phyloP scores from a whole-genome alignment of 1,284 basidiomycete species.

The Microbotryomycetes sp. region DNA sequence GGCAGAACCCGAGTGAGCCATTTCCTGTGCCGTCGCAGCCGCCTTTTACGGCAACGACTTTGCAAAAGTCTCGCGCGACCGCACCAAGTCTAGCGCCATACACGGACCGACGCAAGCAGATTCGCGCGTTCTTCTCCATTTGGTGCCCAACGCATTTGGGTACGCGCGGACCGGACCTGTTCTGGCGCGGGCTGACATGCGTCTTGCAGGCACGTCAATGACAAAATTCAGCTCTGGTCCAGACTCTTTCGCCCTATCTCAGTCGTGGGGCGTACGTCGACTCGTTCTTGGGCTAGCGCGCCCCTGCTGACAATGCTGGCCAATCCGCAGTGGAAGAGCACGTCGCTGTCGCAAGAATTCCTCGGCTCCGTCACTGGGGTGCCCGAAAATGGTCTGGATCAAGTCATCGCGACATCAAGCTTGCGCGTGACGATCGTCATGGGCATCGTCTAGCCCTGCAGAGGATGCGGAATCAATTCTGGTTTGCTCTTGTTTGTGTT shows the following conservation, averaged over 20 bases:
- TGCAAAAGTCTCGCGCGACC: neutral
- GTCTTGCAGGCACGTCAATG: conserved; percentile 66
- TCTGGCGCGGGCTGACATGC: conserved; percentile 34
- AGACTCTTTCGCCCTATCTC: conserved; percentile 66
- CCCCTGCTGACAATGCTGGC: conserved; percentile 27
- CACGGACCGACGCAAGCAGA: conserved; percentile 41
- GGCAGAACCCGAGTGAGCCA: conserved; percentile 66
- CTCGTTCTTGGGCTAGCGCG: conserved; percentile 41
- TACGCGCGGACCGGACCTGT: neutral
- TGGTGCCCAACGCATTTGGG: conserved; percentile 49
- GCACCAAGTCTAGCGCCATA: conserved; percentile 36
- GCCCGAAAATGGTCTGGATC: conserved; percentile 16
- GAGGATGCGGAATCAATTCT: neutral
- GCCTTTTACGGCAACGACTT: conserved; percentile 40
- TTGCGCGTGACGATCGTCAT: conserved; percentile 65
- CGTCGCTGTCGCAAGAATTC: conserved; percentile 1
- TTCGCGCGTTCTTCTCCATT: conserved; percentile 65
- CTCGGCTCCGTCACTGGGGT: conserved; percentile 33
- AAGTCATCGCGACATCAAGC: conserved; percentile 49
- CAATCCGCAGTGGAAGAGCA: conserved; percentile 54
- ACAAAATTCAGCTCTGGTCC: conserved; percentile 79
- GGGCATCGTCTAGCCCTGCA: conserved; percentile 54
- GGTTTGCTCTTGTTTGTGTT: neutral
- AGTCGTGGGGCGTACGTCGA: conserved; percentile 48
- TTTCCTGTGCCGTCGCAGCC: conserved; percentile 45